Conservation (phyloP, 805 yeast species). For the Cyberlindnera samutprakarnensis region DNA sequence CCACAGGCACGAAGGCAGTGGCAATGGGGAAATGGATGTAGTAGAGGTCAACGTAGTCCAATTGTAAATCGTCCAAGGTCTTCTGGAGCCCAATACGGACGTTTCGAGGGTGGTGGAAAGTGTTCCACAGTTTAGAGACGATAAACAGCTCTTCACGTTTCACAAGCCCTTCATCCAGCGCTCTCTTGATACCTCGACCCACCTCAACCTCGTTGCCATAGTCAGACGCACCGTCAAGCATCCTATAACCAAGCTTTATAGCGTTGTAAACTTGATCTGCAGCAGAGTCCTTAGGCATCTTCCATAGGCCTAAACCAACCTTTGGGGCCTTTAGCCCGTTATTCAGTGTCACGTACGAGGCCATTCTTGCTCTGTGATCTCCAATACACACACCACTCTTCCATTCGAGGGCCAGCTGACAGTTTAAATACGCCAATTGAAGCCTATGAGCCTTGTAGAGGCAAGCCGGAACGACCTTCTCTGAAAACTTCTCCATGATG, state of each 20-base stretch:
- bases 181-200: slow-evolving; percentile 54
- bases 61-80: slow-evolving; percentile 59
- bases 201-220: slow-evolving; percentile 62
- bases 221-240: slow-evolving; percentile 62
- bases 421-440: too few relatives aligned
- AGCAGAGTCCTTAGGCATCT: slow-evolving; percentile 56
- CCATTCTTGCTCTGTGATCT: slow-evolving; percentile 19
- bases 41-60: slow-evolving; percentile 77
- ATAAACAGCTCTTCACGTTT: slow-evolving; percentile 70
- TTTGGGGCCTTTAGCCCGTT: slow-evolving; percentile 68
- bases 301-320: slow-evolving; percentile 83
- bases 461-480: too few relatives aligned
- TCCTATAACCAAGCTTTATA: slow-evolving; percentile 79
- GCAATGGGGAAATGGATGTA: slow-evolving; percentile 91
- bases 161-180: slow-evolving; percentile 63
- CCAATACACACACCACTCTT: too few relatives aligned
- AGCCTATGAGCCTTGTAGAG: too few relatives aligned
- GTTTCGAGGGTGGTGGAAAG: slow-evolving; percentile 68
- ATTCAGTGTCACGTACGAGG: slow-evolving; percentile 32
- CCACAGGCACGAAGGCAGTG: slow-evolving; percentile 72
- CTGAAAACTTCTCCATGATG: too few relatives aligned
- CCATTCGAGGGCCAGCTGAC: too few relatives aligned
- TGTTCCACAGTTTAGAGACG: slow-evolving; percentile 86
- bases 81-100: slow-evolving; percentile 59
- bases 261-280: slow-evolving; percentile 77